Evolutionary conservation across 352 stramenopile genomes (phyloP), one percentile per base, ranked within the genome.

Genomic region (Pythium aristosporum): DNA sequence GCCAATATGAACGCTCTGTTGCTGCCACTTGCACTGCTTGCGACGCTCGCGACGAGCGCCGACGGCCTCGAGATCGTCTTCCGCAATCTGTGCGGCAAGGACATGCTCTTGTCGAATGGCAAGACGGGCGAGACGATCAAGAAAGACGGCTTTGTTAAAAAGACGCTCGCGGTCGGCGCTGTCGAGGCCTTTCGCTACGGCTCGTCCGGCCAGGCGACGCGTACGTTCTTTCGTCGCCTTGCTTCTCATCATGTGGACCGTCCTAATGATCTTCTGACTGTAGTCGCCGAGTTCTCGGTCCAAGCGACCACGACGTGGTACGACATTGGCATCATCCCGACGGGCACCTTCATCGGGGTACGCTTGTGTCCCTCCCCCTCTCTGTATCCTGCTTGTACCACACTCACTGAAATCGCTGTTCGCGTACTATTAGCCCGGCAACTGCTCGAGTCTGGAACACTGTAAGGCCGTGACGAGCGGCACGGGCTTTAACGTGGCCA

Each of bases 401-500:
- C 5, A 30, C 30, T 25, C 23, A 30, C 18, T 49, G 25, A 34
- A 10, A 10, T 60, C 2, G 34, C 11, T 54, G 2, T 53, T 2
- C 51, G 13, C 36, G 20, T 28, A 32, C 2, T 39, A 3, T 20
- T 43, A 89, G 78, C 79, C 79, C 32, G 68, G 65, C 2, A 62
- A 67, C 15, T 91, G 82, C 61, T 36, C 53, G 30, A 88, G 76
- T 23, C 67, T 88, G 9, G 68, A 57, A 12, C 69, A 85, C 2
- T 91, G 82, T 74, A 83, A 85, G 65, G 10, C 30, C 4, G 36
- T 77, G 51, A 89, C 82, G 5, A 74, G 76, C 32, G 75, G 80
- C 50, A 70, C 68, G 21, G 82, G 82, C 21, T 91, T 80, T 69
- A 91, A 91, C 56, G 74, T 80, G 15, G 58, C 77, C 16, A 80